Evolutionary conservation across 176 grass and related monocot genomes (phyloP).

Genomic region (Alopecurus myosuroides): DNA sequence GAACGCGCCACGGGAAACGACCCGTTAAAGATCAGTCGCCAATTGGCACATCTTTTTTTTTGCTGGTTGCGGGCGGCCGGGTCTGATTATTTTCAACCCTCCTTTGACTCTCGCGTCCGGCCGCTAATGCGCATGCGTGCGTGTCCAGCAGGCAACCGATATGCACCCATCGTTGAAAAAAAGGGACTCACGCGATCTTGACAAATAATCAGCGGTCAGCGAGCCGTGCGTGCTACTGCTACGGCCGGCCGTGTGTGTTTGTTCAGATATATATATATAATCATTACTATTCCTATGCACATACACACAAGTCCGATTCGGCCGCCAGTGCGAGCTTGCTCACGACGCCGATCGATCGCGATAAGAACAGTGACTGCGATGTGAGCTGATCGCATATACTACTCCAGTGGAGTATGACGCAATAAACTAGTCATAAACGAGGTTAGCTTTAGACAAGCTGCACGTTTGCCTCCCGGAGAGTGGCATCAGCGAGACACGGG

Average conservation of each 20-base stretch:
- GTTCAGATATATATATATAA: too few relatives aligned
- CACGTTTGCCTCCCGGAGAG: conserved; percentile 11
- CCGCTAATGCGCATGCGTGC: conserved; percentile 14
- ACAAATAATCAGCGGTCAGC: too few relatives aligned
- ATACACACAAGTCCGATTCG: neutral
- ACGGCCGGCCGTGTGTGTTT: too few relatives aligned
- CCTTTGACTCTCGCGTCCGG: neutral
- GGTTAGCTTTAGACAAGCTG: conserved; percentile 18
- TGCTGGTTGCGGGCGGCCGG: neutral
- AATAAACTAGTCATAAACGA: neutral
- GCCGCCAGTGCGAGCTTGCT: neutral
- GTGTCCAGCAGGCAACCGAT: conserved; percentile 17
- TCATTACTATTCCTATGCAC: too few relatives aligned
- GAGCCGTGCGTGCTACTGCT: too few relatives aligned
- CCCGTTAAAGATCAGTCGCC: neutral
- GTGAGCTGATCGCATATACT: neutral
- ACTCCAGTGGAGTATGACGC: too few relatives aligned
- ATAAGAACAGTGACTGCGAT: neutral
- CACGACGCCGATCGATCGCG: neutral
- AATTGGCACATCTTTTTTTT: too few relatives aligned
- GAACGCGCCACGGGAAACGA: too few relatives aligned
- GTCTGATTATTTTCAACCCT: conserved; percentile 10
- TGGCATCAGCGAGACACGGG: neutral
- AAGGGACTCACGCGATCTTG: neutral
- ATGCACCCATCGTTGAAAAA: neutral